Conservation (phyloP, 805 yeast species). For the Ogataea polymorpha region DNA sequence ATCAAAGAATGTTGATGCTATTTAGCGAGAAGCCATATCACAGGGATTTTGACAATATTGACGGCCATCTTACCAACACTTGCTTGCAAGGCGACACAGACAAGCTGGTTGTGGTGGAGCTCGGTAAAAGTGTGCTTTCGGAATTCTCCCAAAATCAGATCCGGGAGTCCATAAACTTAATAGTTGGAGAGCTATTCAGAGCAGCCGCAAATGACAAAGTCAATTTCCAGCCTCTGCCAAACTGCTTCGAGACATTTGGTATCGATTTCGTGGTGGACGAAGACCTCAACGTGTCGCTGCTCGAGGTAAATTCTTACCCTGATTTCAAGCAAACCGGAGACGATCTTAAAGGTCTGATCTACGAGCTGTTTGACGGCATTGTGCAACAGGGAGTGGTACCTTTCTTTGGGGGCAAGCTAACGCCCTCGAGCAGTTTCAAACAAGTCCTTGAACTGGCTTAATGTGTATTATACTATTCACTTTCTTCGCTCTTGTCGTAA, state of each 20-base stretch:
- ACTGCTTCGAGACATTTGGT: constrained; percentile 87
- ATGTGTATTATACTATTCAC: constrained; percentile 3
- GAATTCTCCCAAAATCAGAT: constrained; percentile 39
- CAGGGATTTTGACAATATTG: constrained; percentile 41
- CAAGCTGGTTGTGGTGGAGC: constrained; percentile 53
- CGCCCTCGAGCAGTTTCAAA: constrained; percentile 8
- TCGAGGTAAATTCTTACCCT: constrained; percentile 92
- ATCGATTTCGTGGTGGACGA: constrained; percentile 78
- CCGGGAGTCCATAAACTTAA: constrained; percentile 52
- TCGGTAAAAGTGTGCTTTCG: constrained; percentile 47
- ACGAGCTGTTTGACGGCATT: constrained; percentile 60
- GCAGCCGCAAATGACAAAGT: constrained; percentile 86
- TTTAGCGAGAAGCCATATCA: constrained; percentile 63
- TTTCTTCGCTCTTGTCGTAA: constrained; percentile 4
- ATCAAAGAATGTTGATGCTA: constrained; percentile 72
- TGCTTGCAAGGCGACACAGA: constrained; percentile 62
- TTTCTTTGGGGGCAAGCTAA: constrained; percentile 31
- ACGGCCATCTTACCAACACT: constrained; percentile 89
- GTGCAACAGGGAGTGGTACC: constrained; percentile 50
- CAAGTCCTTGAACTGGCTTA: constrained; percentile 8
- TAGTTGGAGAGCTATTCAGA: constrained; percentile 66
- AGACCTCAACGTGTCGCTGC: constrained; percentile 50
- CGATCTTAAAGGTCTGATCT: constrained; percentile 62
- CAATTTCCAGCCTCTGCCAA: constrained; percentile 76
- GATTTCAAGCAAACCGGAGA: constrained; percentile 95